Evolutionary conservation across 495 filamentous ascomycete genomes (phyloP).

Genomic region (Neurospora pannonica): DNA sequence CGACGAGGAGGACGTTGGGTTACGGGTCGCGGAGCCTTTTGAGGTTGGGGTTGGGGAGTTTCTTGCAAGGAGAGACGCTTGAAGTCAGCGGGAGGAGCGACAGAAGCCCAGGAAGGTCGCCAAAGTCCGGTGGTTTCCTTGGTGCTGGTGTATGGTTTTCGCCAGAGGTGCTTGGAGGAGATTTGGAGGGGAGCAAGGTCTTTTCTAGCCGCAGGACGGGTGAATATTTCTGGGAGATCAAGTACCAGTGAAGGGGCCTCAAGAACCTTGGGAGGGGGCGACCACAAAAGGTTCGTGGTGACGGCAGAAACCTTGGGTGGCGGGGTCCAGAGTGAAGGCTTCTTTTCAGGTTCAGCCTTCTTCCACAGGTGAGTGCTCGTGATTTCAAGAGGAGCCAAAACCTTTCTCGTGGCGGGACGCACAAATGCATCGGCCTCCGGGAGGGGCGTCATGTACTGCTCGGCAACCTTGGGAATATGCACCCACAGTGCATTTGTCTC

Average conservation of each 20-base stretch:
- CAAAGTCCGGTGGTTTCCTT: slow-evolving; percentile 25
- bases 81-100: slow-evolving; percentile 30
- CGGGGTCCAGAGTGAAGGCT: neutral
- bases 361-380: slow-evolving; percentile 32
- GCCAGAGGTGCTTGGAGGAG: slow-evolving; percentile 31
- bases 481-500: slow-evolving; percentile 8
- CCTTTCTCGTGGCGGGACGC: slow-evolving; percentile 25
- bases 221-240: neutral
- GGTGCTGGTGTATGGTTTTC: slow-evolving; percentile 21
- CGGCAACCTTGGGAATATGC: slow-evolving; percentile 1
- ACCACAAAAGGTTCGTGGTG: neutral
- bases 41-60: slow-evolving; percentile 9
- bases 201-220: slow-evolving; percentile 27
- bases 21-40: slow-evolving; percentile 26
- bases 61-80: slow-evolving; percentile 16
- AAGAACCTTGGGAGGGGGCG: neutral
- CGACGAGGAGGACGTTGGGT: slow-evolving; percentile 39
- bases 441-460: neutral
- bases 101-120: slow-evolving; percentile 21
- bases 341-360: slow-evolving; percentile 13
- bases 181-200: slow-evolving; percentile 21
- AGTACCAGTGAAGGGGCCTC: neutral
- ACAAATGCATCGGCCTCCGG: slow-evolving; percentile 9
- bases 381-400: slow-evolving; percentile 21
- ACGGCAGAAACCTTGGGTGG: neutral